A percentile compares a stretch with the other conserved stretches of the same genome.
These are phyloP conservation scores for Echites panduratus DNA, from an alignment of 257 asterid genomes.

Conservation along the genomic window DNA sequence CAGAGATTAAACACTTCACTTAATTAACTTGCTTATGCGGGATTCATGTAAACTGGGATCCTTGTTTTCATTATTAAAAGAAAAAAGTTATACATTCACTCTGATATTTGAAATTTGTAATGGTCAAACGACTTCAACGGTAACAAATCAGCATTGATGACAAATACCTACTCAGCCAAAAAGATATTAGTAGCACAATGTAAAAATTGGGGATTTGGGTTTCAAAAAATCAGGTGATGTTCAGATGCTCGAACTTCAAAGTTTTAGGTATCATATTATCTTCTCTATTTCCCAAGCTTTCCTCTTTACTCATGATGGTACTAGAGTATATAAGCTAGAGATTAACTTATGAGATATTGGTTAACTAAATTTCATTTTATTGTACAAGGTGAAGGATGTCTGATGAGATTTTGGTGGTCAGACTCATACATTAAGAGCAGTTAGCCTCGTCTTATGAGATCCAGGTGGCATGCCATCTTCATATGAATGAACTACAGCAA, in stretches of 20 bases:
- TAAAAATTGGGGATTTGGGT: not conserved
- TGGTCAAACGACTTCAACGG: not conserved
- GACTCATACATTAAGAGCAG: constrained; percentile 79
- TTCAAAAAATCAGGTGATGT: not conserved
- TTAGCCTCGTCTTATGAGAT: constrained; percentile 81
- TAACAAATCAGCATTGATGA: not conserved
- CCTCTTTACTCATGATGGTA: not conserved
- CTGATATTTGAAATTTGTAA: not conserved
- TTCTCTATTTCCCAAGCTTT: not conserved
- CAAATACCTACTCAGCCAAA: not conserved
- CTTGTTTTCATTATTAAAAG: not conserved
- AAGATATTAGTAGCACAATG: not conserved
- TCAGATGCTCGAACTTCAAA: constrained; percentile 1
- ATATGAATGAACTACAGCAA: constrained; percentile 76
- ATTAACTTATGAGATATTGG: not conserved
- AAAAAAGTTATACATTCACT: not conserved
- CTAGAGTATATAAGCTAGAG: not conserved
- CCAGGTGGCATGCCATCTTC: constrained; percentile 79
- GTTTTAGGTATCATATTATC: not conserved
- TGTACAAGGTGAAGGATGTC: constrained; percentile 6
- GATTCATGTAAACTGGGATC: not conserved
- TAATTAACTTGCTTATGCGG: not conserved
- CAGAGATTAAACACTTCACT: not conserved
- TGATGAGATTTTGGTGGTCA: constrained; percentile 12
- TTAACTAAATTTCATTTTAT: not conserved